These are phyloP conservation scores for Aureobasidium musti DNA, from an alignment of 2,329 filamentous ascomycete genomes.

Conservation along the genomic window DNA sequence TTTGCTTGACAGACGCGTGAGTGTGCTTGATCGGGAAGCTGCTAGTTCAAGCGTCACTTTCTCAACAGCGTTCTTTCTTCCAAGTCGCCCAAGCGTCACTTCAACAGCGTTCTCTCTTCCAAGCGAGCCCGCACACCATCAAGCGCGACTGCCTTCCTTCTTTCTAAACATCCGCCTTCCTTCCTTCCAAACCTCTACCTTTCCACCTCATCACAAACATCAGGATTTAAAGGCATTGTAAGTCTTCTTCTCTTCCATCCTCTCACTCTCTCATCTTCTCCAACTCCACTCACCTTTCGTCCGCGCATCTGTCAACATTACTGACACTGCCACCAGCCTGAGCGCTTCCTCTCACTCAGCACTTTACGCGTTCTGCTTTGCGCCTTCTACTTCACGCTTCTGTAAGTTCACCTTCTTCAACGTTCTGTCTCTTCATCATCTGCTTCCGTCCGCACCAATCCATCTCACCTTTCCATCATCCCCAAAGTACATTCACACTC, in stretches of 20 bases:
- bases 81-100: background rate
- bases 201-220: background rate
- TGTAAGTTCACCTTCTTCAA: background rate
- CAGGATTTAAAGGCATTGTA: background rate
- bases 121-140: background rate
- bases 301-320: background rate
- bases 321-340: conserved; percentile 5
- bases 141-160: background rate
- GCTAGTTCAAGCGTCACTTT: background rate
- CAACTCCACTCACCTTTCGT: background rate
- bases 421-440: background rate
- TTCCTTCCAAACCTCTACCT: background rate
- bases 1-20: background rate
- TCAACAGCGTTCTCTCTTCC: background rate
- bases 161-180: background rate
- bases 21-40: background rate
- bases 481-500: background rate
- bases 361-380: background rate
- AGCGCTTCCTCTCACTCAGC: background rate
- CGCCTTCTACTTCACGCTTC: background rate
- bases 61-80: background rate
- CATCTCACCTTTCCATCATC: background rate
- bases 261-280: background rate
- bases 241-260: background rate
- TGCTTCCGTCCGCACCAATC: background rate